Base-by-base conservation (phyloP, 345 rosid species). In the Populus deltoides region DNA sequence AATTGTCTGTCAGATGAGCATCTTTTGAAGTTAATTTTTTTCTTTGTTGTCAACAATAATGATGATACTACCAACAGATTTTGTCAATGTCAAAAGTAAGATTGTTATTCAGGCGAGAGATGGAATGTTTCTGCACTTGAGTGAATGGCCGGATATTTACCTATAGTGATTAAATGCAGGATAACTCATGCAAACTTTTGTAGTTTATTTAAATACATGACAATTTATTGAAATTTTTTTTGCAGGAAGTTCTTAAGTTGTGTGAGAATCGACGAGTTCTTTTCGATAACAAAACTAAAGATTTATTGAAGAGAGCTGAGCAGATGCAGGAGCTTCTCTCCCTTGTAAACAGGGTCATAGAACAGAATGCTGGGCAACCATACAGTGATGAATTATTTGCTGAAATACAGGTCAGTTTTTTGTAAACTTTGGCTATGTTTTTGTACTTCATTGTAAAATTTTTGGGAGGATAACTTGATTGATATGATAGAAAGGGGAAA, bases 271-370 rank as follows among this genome's bases (percentile, higher is more conserved):
- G 98, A 2, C 22, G 29, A 66, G 90, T 92, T 45, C 88, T 91
- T 81, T 95, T 95, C 80, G 89, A 95, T 80, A 95, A 95, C 90
- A 95, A 92, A 88, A 92, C 94, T 36, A 82, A 75, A 66, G 85
- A 95, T 77, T 89, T 83, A 76, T 15, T 36, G 1, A 91, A 88
- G 88, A 89, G 82, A 81, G 82, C 66, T 75, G 79, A 81, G 59
- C 98, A 95, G 81, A 89, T 92, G 71, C 77, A 84, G 62, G 77
- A 86, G 80, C 96, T 95, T 77, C 89, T 95, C 2, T 85, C 90
- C 22, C 90, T 89, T 77, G 93, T 93, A 69, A 85, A 88, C 62
- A 65, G 29, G 24, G 87, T 93, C 73, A 82, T 87, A 38, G 75
- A 38, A 13, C 84, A 82, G 70, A 96, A 93, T 81, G 88, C 85